Percentiles rank a stretch among this genome's conserved stretches.
Conservation (phyloP, 306 rosid species). For the Cajanus cajan region DNA sequence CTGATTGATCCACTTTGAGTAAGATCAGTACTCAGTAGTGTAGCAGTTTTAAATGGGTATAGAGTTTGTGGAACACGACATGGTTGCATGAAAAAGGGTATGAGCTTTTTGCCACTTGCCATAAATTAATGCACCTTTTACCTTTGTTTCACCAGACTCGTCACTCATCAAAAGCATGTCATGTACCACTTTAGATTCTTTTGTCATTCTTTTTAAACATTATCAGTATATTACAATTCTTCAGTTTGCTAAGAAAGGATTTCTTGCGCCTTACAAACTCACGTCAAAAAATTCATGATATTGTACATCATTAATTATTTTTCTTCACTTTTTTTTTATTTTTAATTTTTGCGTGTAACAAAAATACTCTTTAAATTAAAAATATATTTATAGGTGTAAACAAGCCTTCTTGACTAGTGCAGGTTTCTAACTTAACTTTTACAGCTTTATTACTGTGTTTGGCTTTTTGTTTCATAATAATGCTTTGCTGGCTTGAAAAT, state of each 20-base stretch:
- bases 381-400: too few relatives aligned
- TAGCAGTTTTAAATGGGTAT: too few relatives aligned
- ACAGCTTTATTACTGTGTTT: neutral
- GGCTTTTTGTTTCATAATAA: neutral
- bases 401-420: neutral
- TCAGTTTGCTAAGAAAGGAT: neutral
- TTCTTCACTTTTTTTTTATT: neutral
- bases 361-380: too few relatives aligned
- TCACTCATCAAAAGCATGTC: neutral
- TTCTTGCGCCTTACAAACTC: neutral
- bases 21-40: too few relatives aligned
- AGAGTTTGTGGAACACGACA: neutral
- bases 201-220: too few relatives aligned
- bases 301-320: neutral
- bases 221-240: neutral
- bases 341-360: neutral
- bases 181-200: neutral
- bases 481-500: neutral
- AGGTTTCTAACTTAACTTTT: neutral
- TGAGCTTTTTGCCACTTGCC: neutral
- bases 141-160: neutral
- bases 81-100: constrained; percentile 1
- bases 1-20: too few relatives aligned
- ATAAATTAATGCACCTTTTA: neutral
- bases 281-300: neutral